These are phyloP conservation scores for Fragaria iinumae DNA, from an alignment of 306 rosid genomes.

Conservation along the genomic window DNA sequence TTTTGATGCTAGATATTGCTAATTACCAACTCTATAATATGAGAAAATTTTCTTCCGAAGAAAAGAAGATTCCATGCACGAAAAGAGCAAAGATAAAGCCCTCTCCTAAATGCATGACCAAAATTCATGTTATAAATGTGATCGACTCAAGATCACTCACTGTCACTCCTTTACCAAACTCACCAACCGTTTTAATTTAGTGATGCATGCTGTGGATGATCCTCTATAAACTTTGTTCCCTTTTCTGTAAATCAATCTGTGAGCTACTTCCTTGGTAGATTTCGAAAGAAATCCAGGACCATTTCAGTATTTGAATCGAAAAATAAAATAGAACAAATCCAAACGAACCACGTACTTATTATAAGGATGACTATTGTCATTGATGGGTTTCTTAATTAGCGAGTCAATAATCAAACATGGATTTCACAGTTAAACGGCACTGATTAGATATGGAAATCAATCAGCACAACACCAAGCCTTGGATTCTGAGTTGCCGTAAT, in stretches of 20 bases:
- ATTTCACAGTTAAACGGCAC: neutral
- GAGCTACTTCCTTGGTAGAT: neutral
- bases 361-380: too few species aligned
- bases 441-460: neutral
- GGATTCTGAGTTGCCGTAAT: neutral
- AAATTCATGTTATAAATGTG: constrained; percentile 5
- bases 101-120: neutral
- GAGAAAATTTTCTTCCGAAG: neutral
- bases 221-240: neutral
- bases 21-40: neutral
- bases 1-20: neutral
- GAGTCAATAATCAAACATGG: neutral
- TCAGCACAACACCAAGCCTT: neutral
- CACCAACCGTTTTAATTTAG: neutral
- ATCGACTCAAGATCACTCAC: neutral
- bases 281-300: neutral
- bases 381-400: neutral
- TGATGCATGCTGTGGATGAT: neutral
- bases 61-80: neutral
- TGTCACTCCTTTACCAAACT: neutral
- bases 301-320: neutral
- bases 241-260: neutral
- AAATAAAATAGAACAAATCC: neutral
- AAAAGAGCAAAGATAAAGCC: neutral
- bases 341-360: neutral